Conservation (phyloP, 2,329 filamentous ascomycete genomes). For the Chaetothyriales sp. region DNA sequence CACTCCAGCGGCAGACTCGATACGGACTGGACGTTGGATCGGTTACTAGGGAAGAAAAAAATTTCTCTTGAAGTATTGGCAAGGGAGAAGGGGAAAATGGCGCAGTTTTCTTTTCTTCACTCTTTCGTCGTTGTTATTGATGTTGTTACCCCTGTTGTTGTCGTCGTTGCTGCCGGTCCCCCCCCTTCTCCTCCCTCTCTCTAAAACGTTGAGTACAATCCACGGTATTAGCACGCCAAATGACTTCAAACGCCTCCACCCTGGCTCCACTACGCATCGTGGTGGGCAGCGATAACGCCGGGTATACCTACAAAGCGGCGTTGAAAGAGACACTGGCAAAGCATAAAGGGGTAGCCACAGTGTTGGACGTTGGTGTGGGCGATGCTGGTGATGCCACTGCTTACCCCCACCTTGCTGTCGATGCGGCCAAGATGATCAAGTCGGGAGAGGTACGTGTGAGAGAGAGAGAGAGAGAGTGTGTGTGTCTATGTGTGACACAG, state of each 20-base stretch:
- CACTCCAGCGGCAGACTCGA: too few species aligned
- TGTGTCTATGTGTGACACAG: too few species aligned
- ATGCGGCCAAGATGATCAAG: conserved; percentile 44
- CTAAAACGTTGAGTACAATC: too few species aligned
- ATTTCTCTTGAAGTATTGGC: not conserved
- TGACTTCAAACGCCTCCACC: conserved; percentile 6
- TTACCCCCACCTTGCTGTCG: conserved; percentile 64
- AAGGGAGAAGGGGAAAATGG: too few species aligned
- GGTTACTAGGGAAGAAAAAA: not conserved
- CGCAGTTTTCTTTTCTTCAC: not conserved
- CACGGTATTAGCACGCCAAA: too few species aligned
- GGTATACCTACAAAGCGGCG: conserved; percentile 61
- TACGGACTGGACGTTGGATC: too few species aligned
- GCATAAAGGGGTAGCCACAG: conserved; percentile 49
- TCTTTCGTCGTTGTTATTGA: not conserved
- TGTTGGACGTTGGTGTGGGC: conserved; percentile 61
- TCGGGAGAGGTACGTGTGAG: conserved; percentile 24
- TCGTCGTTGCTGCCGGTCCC: too few species aligned
- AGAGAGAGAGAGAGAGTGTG: not conserved
- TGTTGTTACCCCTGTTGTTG: not conserved
- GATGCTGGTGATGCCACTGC: conserved; percentile 56
- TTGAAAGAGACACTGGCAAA: conserved; percentile 58
- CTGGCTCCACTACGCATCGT: conserved; percentile 39
- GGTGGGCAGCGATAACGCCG: conserved; percentile 55
- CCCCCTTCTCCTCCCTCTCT: too few species aligned